Evolutionary conservation across 2,329 filamentous ascomycete species (phyloP).

Genomic region (Colletotrichum theobromicola): DNA sequence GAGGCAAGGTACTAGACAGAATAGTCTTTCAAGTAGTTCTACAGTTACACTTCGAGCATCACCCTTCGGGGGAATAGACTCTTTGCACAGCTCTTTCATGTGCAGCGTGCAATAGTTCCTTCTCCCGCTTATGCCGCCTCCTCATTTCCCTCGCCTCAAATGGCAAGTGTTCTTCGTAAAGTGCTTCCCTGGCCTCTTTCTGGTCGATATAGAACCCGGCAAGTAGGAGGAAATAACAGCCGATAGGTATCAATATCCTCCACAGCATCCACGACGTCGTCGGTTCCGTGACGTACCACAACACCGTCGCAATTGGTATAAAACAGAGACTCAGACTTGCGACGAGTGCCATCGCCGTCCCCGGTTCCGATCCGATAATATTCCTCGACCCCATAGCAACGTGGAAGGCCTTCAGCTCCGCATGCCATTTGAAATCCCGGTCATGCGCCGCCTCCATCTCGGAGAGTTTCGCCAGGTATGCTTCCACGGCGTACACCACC

Average conservation of each 20-base stretch:
- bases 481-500: constrained; percentile 10
- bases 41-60: background rate
- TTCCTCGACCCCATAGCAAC: background rate
- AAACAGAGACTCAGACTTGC: background rate
- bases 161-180: constrained; percentile 9
- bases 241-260: background rate
- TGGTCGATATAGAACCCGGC: background rate
- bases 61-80: background rate
- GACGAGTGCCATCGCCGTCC: background rate
- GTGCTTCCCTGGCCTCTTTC: background rate
- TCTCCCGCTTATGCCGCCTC: constrained; percentile 8
- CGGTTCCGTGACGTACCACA: constrained; percentile 9
- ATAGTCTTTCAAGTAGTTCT: background rate
- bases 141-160: constrained; percentile 11
- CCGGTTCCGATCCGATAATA: background rate
- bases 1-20: background rate
- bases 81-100: constrained; percentile 12
- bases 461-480: background rate
- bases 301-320: background rate
- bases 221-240: background rate
- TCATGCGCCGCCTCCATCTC: constrained; percentile 13
- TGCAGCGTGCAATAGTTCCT: constrained; percentile 7
- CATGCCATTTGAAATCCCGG: constrained; percentile 13
- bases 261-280: constrained; percentile 1
- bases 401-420: background rate